Percentiles rank a stretch among this genome's conserved stretches.
phyloP scores from a whole-genome alignment of 768 basidiomycete species.

The Trametes sanguinea region DNA sequence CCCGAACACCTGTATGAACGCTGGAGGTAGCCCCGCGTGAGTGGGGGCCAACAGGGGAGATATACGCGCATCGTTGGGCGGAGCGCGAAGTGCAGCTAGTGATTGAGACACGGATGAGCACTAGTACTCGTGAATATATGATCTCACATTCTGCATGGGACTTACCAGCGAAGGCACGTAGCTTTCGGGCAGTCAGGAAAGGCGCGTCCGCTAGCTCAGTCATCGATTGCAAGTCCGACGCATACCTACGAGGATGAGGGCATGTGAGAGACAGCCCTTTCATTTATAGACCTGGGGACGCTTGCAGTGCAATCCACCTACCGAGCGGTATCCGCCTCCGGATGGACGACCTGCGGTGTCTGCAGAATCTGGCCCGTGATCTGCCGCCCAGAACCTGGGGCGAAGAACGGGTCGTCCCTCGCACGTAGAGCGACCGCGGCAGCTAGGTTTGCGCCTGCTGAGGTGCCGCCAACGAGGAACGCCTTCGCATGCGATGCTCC shows the following conservation, averaged over 20 bases:
- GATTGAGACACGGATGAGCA: too few relatives aligned
- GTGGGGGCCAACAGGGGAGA: constrained; percentile 14
- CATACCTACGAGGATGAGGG: background rate
- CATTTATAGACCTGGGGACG: too few relatives aligned
- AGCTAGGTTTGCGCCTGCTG: constrained; percentile 27
- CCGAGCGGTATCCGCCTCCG: constrained; percentile 25
- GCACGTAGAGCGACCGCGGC: constrained; percentile 26
- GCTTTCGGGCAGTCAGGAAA: constrained; percentile 8
- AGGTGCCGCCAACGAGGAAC: constrained; percentile 28
- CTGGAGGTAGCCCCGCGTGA: constrained; percentile 17
- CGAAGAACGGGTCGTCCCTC: constrained; percentile 27
- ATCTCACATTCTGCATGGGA: background rate
- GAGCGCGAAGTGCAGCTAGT: background rate
- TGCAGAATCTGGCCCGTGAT: constrained; percentile 32
- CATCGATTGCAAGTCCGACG: constrained; percentile 5
- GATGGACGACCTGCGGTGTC: constrained; percentile 26
- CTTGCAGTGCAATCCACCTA: background rate
- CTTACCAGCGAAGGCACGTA: constrained; percentile 11
- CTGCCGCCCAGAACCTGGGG: background rate
- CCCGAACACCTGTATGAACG: constrained; percentile 23
- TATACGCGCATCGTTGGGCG: constrained; percentile 4
- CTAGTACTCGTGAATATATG: too few relatives aligned
- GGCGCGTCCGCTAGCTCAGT: constrained; percentile 11
- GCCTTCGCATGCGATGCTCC: constrained; percentile 20
- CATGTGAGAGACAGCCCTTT: background rate